Evolutionary conservation across 176 grass and related monocot species (phyloP).

Genomic region (Oryza glaberrima): DNA sequence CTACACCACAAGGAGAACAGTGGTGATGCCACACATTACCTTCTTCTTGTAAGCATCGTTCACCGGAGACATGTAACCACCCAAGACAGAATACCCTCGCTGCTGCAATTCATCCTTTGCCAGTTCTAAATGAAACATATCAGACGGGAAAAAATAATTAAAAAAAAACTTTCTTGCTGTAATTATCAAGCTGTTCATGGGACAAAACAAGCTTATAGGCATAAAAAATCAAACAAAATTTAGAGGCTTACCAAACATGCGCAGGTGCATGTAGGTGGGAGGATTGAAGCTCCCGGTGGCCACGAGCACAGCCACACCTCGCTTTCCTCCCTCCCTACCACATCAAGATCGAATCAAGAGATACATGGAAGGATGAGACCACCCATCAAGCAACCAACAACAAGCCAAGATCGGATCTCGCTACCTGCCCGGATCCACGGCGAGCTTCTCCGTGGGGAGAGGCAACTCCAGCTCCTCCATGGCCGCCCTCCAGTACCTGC

Average conservation of each 20-base stretch:
- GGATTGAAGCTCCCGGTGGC: conserved; percentile 89
- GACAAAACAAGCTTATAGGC: background rate
- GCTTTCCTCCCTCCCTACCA: conserved; percentile 33
- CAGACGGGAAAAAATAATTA: background rate
- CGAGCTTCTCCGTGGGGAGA: conserved; percentile 41
- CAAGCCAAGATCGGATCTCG: background rate
- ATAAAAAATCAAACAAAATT: background rate
- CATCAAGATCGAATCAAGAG: conserved; percentile 28
- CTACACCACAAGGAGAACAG: background rate
- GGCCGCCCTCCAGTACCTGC: background rate
- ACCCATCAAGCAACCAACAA: too few relatives aligned
- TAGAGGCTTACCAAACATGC: conserved; percentile 75
- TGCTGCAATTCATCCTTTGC: conserved; percentile 79
- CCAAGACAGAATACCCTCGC: conserved; percentile 61
- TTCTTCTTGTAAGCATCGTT: conserved; percentile 94
- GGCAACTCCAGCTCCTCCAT: conserved; percentile 40
- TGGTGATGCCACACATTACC: conserved; percentile 14
- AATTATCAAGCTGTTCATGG: background rate
- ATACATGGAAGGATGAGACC: background rate
- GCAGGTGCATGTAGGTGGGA: conserved; percentile 91
- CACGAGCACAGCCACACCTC: conserved; percentile 57
- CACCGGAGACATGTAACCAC: conserved; percentile 87
- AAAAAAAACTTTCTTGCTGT: background rate
- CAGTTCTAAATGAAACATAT: conserved; percentile 51
- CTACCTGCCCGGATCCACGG: conserved; percentile 12